Evolutionary conservation across 2,329 filamentous ascomycete genomes (phyloP).

Genomic region (Leptographium radiaticola): DNA sequence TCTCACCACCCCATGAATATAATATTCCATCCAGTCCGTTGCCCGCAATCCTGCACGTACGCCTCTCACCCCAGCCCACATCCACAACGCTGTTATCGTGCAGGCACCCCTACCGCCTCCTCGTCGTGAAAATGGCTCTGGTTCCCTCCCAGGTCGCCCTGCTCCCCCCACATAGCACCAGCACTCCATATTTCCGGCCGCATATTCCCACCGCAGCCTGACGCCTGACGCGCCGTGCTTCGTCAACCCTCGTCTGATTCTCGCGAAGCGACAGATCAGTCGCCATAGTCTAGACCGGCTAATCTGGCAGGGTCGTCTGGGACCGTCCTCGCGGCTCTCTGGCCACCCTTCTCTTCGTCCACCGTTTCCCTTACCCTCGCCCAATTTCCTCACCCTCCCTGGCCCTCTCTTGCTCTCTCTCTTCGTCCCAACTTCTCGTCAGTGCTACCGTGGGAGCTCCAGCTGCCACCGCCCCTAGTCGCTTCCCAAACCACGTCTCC

Average conservation of each 20-base stretch:
- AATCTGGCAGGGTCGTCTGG: neutral
- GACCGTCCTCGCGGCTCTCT: neutral
- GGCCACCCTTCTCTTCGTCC: neutral
- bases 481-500: neutral
- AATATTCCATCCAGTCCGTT: neutral
- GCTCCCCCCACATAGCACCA: neutral
- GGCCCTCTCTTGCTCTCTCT: neutral
- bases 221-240: neutral
- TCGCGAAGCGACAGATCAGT: neutral
- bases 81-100: neutral
- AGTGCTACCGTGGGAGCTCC: neutral
- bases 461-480: neutral
- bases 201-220: neutral
- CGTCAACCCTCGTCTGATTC: constrained; percentile 1
- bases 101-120: neutral
- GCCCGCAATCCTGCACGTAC: neutral
- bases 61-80: neutral
- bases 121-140: neutral
- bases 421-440: neutral
- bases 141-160: neutral
- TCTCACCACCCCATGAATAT: neutral
- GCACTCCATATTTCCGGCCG: neutral
- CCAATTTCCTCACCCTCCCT: neutral
- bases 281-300: neutral
- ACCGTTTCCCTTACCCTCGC: neutral